Conservation (phyloP, 2,329 filamentous ascomycete species). For the Pseudogymnoascus verrucosus region DNA sequence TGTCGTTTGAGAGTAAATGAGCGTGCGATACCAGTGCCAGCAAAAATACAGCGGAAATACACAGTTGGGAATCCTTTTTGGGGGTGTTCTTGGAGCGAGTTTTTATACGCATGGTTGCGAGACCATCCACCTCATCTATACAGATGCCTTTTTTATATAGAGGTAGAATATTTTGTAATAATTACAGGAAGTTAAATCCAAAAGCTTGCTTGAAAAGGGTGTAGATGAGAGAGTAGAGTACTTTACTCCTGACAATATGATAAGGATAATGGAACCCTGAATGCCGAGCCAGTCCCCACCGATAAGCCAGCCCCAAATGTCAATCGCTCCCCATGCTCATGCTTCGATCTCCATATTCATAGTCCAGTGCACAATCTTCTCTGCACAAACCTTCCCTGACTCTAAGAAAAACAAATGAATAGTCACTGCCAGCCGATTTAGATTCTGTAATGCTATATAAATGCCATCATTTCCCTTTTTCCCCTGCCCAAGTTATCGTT, state of each 20-base stretch:
- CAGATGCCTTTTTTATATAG: slow-evolving; percentile 7
- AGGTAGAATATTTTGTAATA: slow-evolving; percentile 4
- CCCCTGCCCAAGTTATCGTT: neutral
- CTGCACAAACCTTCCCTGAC: neutral
- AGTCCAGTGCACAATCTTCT: neutral
- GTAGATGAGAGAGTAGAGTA: neutral
- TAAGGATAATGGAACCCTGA: neutral
- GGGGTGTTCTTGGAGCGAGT: neutral
- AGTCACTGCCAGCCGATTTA: neutral
- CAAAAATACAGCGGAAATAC: neutral
- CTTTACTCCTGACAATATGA: neutral
- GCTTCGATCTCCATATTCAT: neutral
- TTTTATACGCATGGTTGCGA: slow-evolving; percentile 7
- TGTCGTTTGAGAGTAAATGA: neutral
- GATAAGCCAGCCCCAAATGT: neutral
- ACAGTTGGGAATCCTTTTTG: neutral
- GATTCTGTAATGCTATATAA: neutral
- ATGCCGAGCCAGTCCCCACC: neutral
- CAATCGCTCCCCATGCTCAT: neutral
- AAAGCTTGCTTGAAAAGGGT: neutral
- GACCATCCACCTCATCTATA: slow-evolving; percentile 7
- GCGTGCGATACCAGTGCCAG: neutral
- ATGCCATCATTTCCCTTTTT: neutral
- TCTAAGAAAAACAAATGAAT: neutral
- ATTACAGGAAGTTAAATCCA: neutral